phyloP scores from a whole-genome alignment of 331 rosid genomes.

The Ulmus americana region DNA sequence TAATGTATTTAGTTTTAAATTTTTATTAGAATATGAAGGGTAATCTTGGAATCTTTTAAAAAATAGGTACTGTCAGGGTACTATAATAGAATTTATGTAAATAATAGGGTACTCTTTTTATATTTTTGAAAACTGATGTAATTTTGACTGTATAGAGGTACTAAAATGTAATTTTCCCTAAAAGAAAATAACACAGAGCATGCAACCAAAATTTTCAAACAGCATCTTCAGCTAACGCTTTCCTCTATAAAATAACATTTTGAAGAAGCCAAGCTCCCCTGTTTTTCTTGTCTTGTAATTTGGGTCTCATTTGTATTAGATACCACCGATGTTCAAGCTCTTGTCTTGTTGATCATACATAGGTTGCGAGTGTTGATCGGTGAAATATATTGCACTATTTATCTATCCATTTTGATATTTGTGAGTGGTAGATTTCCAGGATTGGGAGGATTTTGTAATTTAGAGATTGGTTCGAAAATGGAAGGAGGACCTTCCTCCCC shows the following conservation, averaged over 20 bases:
- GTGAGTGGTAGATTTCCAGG: slow-evolving; percentile 11
- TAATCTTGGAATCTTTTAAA: too few relatives aligned
- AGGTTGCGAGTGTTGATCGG: slow-evolving; percentile 32
- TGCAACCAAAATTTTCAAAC: too few relatives aligned
- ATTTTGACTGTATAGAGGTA: too few relatives aligned
- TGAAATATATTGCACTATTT: neutral
- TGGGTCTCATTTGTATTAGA: slow-evolving; percentile 22
- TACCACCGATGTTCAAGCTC: slow-evolving; percentile 20
- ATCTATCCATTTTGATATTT: neutral
- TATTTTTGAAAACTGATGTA: too few relatives aligned
- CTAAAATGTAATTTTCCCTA: too few relatives aligned
- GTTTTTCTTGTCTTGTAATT: slow-evolving; percentile 1
- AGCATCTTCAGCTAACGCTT: slow-evolving; percentile 8
- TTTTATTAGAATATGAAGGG: too few relatives aligned
- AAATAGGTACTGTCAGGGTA: too few relatives aligned
- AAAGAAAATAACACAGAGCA: too few relatives aligned
- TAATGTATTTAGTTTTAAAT: too few relatives aligned
- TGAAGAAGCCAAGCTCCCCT: slow-evolving; percentile 34
- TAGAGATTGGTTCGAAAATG: slow-evolving; percentile 52
- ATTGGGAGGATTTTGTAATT: slow-evolving; percentile 18
- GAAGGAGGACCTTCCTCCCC: slow-evolving; percentile 75
- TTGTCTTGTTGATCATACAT: slow-evolving; percentile 5
- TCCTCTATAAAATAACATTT: slow-evolving; percentile 12
- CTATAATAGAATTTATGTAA: too few relatives aligned
- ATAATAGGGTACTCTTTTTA: too few relatives aligned